A percentile compares a stretch with the other conserved stretches of the same genome.
Evolutionary conservation across 345 rosid species (phyloP).

Genomic region (Camelina hispida): DNA sequence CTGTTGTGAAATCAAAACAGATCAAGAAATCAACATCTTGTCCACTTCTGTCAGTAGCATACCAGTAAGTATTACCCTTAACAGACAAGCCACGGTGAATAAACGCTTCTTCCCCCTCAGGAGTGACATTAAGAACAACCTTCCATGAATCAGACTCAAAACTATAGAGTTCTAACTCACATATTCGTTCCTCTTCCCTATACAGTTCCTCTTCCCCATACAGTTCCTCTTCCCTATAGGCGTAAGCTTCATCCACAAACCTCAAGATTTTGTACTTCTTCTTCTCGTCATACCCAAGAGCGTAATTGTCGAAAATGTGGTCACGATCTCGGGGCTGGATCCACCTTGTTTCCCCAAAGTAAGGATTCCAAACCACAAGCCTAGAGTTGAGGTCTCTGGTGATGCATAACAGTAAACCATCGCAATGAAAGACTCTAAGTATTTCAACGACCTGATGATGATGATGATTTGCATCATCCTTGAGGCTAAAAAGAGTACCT

Average conservation of each 20-base stretch:
- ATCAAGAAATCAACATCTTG: background rate
- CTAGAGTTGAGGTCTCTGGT: background rate
- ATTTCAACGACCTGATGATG: background rate
- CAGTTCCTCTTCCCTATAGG: background rate
- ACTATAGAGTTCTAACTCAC: background rate
- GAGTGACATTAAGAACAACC: background rate
- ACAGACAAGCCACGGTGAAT: background rate
- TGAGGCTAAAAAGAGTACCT: background rate
- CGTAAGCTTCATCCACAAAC: background rate
- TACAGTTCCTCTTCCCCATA: rapidly evolving
- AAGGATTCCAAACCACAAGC: conserved; percentile 16
- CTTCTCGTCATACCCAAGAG: background rate
- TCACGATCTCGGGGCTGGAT: background rate
- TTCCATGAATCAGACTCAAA: conserved; percentile 1
- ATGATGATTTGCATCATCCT: background rate
- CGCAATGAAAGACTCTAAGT: background rate
- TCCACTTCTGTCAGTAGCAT: background rate
- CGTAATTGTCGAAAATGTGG: background rate
- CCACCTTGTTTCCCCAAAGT: background rate
- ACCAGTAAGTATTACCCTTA: conserved; percentile 5
- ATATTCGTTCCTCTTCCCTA: background rate
- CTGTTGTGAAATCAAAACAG: conserved; percentile 1
- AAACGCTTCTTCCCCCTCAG: background rate
- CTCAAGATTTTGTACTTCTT: background rate
- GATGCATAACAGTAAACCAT: conserved; percentile 16